Evolutionary conservation across 192 early-diverging fungal genomes (phyloP), one percentile per base, ranked within the genome.

Genomic region (Linnemannia schmuckeri): DNA sequence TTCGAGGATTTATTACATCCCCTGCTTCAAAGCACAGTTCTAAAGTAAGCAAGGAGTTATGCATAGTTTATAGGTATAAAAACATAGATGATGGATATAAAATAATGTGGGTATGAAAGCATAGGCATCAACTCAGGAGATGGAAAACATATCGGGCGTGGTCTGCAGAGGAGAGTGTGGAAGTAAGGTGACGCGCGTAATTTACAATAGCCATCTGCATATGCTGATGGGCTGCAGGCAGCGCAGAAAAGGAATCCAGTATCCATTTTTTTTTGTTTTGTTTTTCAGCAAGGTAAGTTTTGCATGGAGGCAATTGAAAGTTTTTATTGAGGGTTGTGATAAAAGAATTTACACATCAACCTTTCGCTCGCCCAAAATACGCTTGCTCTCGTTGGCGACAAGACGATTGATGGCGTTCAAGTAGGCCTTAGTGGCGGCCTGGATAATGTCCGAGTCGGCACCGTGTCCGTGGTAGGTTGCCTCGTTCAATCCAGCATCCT

Each of bases 391-490:
- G 37, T 78, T 81, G 41, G 85, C 81, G 54, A 91, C 76, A 41
- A 96, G 89, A 35, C 92, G 88, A 89, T 98, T 98, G 73, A 98
- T 91, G 22, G 97, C 97, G 81, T 94, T 92, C 57, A 98, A 71
- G 78, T 97, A 98, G 9, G 97, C 97, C 75, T 95, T 97, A 15
- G 97, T 96, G 38, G 93, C 94, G 9, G 97, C 97, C 15, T 92
- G 92, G 83, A 98, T 90, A 79, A 98, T 96, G 87, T 98, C 97
- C 37, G 94, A 93, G 76, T 98, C 96, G 0, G 94, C 93, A 9
- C 95, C 93, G 33, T 96, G 93, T 15, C 97, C 97, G 27, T 91
- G 88, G 88, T 93, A 97, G 42, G 93, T 93, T n/a, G 80, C 83
- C 75, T 91, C 81, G 30, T 82, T 71, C 8, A 89, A 24, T 7